Conservation (phyloP, 164 flowering plant species). For the Nelumbo lutea region DNA sequence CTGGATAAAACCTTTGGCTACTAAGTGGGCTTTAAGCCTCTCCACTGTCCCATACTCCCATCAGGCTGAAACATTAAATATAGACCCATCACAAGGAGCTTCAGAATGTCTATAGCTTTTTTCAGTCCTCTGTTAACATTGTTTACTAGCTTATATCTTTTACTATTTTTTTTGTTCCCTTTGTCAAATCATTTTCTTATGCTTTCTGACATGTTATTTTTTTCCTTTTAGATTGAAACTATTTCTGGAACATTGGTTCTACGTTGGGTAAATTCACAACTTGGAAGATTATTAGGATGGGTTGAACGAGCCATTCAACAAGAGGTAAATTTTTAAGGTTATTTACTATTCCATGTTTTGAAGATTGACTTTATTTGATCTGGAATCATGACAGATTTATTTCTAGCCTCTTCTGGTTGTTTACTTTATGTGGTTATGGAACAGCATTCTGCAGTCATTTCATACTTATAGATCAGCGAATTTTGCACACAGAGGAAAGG, state of each 20-base stretch:
- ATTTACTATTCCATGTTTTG: background rate
- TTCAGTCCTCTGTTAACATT: too few species aligned
- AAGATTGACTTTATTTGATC: background rate
- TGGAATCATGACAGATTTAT: background rate
- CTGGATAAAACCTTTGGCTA: too few species aligned
- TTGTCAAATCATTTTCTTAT: conserved; percentile 5
- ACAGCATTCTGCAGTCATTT: too few species aligned
- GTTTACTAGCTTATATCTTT: background rate
- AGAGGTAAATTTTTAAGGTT: conserved; percentile 53
- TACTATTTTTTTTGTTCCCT: background rate
- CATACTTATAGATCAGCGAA: too few species aligned
- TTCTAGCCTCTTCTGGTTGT: background rate
- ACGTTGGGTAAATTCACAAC: conserved; percentile 97
- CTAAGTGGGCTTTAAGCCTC: too few species aligned
- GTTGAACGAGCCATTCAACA: conserved; percentile 86
- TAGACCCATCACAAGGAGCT: background rate
- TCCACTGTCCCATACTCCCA: too few species aligned
- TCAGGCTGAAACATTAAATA: too few species aligned
- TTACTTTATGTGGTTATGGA: background rate
- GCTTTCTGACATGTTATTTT: background rate
- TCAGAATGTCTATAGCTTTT: background rate
- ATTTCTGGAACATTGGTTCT: conserved; percentile 87
- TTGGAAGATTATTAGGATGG: conserved; percentile 78
- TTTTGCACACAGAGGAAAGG: too few species aligned
- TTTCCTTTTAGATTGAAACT: conserved; percentile 59